phyloP scores from a whole-genome alignment of 352 stramenopile genomes.

The Phytophthora foliorum region DNA sequence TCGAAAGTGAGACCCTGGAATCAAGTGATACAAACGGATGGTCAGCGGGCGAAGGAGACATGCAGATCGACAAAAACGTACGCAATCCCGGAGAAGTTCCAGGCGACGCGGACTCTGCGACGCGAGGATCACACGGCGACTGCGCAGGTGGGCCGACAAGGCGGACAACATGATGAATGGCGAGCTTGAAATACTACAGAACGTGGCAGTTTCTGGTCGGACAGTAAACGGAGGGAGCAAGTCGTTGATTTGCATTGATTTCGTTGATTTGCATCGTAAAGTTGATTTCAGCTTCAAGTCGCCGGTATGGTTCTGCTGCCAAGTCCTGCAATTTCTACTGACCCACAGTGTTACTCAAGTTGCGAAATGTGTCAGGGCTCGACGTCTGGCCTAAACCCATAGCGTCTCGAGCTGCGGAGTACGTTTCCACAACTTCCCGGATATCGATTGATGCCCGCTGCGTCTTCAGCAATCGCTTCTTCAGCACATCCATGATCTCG shows the following conservation, averaged over 20 bases:
- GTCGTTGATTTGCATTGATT: background rate
- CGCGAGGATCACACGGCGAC: slow-evolving; percentile 73
- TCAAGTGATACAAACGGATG: background rate
- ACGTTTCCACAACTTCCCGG: slow-evolving; percentile 23
- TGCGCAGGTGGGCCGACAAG: slow-evolving; percentile 53
- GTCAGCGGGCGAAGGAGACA: slow-evolving; percentile 7
- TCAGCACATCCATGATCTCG: slow-evolving; percentile 36
- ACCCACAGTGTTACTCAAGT: background rate
- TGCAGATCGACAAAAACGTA: slow-evolving; percentile 43
- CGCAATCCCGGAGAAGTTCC: slow-evolving; percentile 77
- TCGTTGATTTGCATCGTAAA: too few species aligned
- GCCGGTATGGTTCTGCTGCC: too few species aligned
- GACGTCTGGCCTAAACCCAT: slow-evolving; percentile 23
- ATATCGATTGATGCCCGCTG: slow-evolving; percentile 7
- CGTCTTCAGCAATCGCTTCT: slow-evolving; percentile 36
- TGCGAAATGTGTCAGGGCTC: background rate
- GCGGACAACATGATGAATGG: slow-evolving; percentile 58
- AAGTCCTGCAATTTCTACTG: background rate
- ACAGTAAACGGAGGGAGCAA: background rate
- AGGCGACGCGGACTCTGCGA: slow-evolving; percentile 84
- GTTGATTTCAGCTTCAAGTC: too few species aligned
- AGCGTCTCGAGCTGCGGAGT: slow-evolving; percentile 12
- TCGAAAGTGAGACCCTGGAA: slow-evolving; percentile 74
- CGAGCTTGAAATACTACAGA: background rate
- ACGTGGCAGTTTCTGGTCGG: too few species aligned